Percentiles rank a stretch among this genome's conserved stretches.
phyloP scores from a whole-genome alignment of 768 basidiomycete species.

The Butyriboletus loyo region DNA sequence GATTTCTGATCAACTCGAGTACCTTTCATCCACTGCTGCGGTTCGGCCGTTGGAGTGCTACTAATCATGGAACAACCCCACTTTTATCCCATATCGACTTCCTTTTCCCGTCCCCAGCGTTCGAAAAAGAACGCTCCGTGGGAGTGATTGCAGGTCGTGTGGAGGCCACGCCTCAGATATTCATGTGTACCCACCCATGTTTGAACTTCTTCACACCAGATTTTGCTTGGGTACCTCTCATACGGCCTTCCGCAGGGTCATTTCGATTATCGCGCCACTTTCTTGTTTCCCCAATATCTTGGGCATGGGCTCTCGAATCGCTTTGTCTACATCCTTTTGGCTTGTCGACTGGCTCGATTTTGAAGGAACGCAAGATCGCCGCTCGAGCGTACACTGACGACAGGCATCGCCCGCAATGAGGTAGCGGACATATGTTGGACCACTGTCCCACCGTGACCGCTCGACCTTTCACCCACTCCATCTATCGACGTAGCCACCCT shows the following conservation, averaged over 20 bases:
- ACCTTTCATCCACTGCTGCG: too few species aligned
- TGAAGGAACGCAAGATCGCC: too few species aligned
- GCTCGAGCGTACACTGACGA: too few species aligned
- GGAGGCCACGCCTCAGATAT: not conserved
- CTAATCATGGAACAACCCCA: too few species aligned
- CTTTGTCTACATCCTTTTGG: not conserved
- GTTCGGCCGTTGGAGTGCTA: too few species aligned
- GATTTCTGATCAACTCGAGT: too few species aligned
- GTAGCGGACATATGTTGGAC: too few species aligned
- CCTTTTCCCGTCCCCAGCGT: not conserved
- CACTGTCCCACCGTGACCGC: too few species aligned
- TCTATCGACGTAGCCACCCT: too few species aligned
- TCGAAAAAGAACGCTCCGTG: not conserved
- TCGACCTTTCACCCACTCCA: too few species aligned
- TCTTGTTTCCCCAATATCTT: conserved; percentile 6
- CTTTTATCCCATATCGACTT: too few species aligned
- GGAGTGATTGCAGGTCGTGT: not conserved
- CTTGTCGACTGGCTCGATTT: not conserved
- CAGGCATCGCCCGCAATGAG: too few species aligned
- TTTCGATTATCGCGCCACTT: not conserved
- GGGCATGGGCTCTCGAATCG: not conserved
- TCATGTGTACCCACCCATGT: not conserved
- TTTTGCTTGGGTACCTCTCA: not conserved
- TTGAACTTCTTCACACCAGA: not conserved
- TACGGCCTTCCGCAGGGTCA: not conserved